Evolutionary conservation across 129 eudicot genomes (phyloP), one percentile per base, ranked within the genome.

Genomic region (Daucus carota): DNA sequence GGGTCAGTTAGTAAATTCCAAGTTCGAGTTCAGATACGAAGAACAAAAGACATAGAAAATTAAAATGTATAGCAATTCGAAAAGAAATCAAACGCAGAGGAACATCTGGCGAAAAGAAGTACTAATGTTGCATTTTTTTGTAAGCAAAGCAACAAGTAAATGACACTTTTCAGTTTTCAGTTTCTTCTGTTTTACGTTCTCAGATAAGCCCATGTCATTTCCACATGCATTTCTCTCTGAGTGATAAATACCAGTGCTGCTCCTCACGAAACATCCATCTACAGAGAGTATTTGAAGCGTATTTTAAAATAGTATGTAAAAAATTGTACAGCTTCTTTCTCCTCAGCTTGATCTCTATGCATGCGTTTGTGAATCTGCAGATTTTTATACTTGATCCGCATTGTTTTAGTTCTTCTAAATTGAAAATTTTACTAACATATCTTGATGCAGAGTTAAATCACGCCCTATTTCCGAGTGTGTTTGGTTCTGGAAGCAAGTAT

Each of bases 141-240:
- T 57, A 57, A 57, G 65, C 65, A 57, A 57, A 57, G 65, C 65
- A 57, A 57, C 65, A 57, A 57, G 65, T 24, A 57, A 8, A 54
- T 24, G 5, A 9, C 31, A 57, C 29, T 54, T 54, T 48, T 20
- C 31, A 57, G 31, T n/a, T 57, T 10, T n/a, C n/a, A n/a, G n/a
- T n/a, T n/a, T 57, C 31, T 57, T n/a, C 24, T 57, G 65, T 57
- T 24, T 57, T 24, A 57, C 13, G 65, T 57, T 57, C 24, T 57
- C 65, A n/a, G 4, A 57, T 57, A 10, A 57, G 65, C 31, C 65
- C 65, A 57, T 57, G 65, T 12, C 16, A 24, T 10, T 57, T 31
- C 14, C 65, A 57, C 65, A 57, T 57, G 65, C 65, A 57, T 57
- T n/a, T n/a, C 65, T 9, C 31, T n/a, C 31, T 57, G 31, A n/a